Conservation (phyloP, 2,329 filamentous ascomycete genomes). For the Sclerotinia sclerotiorum region DNA sequence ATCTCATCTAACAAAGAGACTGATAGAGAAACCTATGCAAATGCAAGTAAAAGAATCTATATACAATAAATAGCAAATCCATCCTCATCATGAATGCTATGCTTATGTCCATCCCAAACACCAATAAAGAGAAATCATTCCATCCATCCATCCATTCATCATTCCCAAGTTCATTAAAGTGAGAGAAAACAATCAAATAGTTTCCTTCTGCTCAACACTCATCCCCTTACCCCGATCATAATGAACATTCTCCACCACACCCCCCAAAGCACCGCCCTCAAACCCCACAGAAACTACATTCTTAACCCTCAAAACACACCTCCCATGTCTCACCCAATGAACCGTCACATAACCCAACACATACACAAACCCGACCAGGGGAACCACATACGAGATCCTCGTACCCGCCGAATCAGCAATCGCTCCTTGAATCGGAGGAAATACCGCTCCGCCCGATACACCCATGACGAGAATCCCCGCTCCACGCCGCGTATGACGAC, state of each 20-base stretch:
- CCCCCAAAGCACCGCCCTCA: constrained; percentile 35
- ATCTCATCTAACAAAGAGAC: not conserved
- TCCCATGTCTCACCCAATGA: constrained; percentile 41
- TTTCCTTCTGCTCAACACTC: constrained; percentile 16
- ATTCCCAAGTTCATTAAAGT: not conserved
- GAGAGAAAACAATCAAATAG: not conserved
- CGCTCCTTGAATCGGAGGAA: constrained; percentile 69
- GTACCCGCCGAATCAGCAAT: constrained; percentile 55
- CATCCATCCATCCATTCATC: too few relatives aligned
- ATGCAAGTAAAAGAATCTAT: not conserved
- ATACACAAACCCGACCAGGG: constrained; percentile 46
- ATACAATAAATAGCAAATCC: not conserved
- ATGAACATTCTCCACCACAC: constrained; percentile 28
- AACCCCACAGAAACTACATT: constrained; percentile 29
- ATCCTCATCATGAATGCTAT: not conserved
- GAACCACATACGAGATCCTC: constrained; percentile 47
- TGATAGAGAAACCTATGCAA: not conserved
- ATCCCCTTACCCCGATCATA: constrained; percentile 25
- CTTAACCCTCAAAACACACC: constrained; percentile 40
- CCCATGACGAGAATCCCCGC: constrained; percentile 70
- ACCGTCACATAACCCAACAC: constrained; percentile 40
- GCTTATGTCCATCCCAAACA: constrained; percentile 1
- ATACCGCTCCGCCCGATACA: constrained; percentile 70
- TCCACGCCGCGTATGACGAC: constrained; percentile 74
- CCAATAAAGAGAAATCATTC: not conserved